Evolutionary conservation across 345 rosid species (phyloP), one percentile per base, ranked within the genome.

Genomic region (Brassica juncea): DNA sequence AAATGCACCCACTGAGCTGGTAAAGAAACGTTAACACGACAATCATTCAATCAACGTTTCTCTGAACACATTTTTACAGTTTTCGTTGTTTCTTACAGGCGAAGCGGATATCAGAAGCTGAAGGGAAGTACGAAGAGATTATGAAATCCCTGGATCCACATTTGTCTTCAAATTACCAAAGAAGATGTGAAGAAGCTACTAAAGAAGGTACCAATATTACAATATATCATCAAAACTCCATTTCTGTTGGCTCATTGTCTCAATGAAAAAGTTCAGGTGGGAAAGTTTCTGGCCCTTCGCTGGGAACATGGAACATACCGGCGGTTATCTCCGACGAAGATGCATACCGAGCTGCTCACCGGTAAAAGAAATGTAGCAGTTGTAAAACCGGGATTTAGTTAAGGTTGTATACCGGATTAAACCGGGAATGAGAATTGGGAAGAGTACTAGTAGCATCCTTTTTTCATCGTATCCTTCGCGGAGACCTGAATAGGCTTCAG

Each of bases 171-270:
- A 77, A 79, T 31, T 94, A 94, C 80, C 82, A 85, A 79, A 89
- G 82, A 83, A 87, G 98, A 89, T 91, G 98, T 2, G 85, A 86
- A 82, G 97, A 94, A 78, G 98, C 97, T 81, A 91, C 94, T 16
- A 81, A 68, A 84, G 99, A 92, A 90, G 97, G 97, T 92, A 84
- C n/a, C 49, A 30, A n/a, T 12, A 5, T 3, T 39, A 73, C 39
- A 62, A 23, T 54, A 54, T 7, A 68, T 16, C 44, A 5, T 60
- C 60, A 16, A 39, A n/a, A 54, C 12, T 25, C 34, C 30, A 4
- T 21, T 10, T 59, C 32, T 21, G 31, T 21, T 66, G 54, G 16
- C 69, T 65, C 71, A 11, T 27, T 57, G 61, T 54, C 55, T 55
- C 23, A 0, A 4, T 28, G n/a, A 72, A 19, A 55, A 35, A 5